Evolutionary conservation across 768 basidiomycete species (phyloP).

Genomic region (Trametes elegans): DNA sequence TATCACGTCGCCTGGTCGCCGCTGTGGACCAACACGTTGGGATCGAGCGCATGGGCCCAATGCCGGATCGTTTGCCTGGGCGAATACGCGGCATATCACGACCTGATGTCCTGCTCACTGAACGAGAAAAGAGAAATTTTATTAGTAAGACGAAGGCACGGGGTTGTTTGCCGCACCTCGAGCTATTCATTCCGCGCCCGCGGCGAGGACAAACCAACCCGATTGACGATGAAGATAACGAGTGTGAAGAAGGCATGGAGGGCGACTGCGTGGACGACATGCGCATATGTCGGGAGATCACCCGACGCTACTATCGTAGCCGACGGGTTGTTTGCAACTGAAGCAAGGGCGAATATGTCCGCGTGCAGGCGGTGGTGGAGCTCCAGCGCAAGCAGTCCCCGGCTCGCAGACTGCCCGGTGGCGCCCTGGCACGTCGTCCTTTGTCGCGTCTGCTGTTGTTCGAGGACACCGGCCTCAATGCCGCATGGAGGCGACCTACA

Average conservation of each 20-base stretch:
- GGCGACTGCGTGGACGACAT: not conserved
- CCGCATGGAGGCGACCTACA: not conserved
- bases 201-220: not conserved
- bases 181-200: no score
- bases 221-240: not conserved
- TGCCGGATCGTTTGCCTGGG: not conserved
- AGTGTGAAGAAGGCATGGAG: not conserved
- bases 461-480: not conserved
- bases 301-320: not conserved
- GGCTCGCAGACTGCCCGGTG: not conserved
- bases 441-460: not conserved
- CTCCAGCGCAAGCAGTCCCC: not conserved
- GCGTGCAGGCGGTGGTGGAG: not conserved
- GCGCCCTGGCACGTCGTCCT: not conserved
- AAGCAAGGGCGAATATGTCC: not conserved
- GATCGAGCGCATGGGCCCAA: not conserved
- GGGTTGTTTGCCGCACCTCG: not conserved
- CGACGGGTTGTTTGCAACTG: slow-evolving; percentile 4
- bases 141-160: no score
- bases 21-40: not conserved
- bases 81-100: not conserved
- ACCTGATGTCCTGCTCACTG: not conserved
- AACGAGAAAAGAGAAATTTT: not conserved
- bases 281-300: not conserved
- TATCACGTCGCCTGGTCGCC: not conserved